Evolutionary conservation across 306 rosid species (phyloP).

Genomic region (Rubus idaeus): DNA sequence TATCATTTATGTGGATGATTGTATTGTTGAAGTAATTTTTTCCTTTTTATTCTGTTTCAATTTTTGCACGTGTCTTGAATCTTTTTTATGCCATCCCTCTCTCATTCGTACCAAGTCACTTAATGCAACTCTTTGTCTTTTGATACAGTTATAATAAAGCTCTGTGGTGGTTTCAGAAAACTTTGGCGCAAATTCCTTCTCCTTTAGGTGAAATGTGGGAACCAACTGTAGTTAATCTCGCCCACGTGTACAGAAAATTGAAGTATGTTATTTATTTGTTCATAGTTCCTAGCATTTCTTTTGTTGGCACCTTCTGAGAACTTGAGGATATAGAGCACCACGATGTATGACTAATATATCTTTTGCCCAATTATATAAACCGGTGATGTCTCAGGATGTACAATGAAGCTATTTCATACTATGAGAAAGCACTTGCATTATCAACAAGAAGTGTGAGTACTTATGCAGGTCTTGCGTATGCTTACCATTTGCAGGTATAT

Average conservation of each 20-base stretch:
- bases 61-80: neutral
- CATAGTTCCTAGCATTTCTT: slow-evolving; percentile 17
- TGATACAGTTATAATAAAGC: slow-evolving; percentile 75
- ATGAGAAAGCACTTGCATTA: slow-evolving; percentile 88
- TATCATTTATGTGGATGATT: slow-evolving; percentile 9
- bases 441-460: slow-evolving; percentile 85
- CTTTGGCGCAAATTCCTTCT: slow-evolving; percentile 73
- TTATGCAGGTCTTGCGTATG: slow-evolving; percentile 96
- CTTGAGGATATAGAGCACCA: neutral
- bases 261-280: slow-evolving; percentile 54
- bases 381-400: slow-evolving; percentile 57
- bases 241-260: slow-evolving; percentile 88
- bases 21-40: neutral
- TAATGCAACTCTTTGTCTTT: slow-evolving; percentile 8
- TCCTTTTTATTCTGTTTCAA: neutral
- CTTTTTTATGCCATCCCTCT: neutral
- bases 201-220: slow-evolving; percentile 91
- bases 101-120: neutral
- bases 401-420: slow-evolving; percentile 71
- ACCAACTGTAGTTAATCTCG: slow-evolving; percentile 86
- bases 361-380: slow-evolving; percentile 24
- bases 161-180: slow-evolving; percentile 87
- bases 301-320: neutral
- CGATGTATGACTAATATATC: slow-evolving; percentile 1
- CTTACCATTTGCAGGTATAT: slow-evolving; percentile 84